Evolutionary conservation across 176 grass and related monocot genomes (phyloP).

Genomic region (Secale cereale): DNA sequence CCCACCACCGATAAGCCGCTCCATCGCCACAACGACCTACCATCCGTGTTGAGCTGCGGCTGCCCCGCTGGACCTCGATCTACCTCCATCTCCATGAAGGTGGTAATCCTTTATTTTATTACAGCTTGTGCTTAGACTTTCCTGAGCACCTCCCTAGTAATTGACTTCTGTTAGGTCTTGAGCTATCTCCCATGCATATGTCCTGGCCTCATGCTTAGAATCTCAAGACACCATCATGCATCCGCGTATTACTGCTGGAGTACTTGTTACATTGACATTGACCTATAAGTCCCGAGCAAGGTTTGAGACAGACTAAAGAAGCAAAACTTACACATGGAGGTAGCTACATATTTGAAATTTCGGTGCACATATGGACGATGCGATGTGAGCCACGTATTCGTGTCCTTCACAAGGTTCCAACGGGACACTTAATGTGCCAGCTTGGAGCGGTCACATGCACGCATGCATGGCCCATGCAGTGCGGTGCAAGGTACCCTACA

Average conservation of each 20-base stretch:
- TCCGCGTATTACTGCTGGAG: no score
- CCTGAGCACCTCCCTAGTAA: neutral
- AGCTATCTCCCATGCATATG: neutral
- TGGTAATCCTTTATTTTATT: no score
- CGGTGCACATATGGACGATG: neutral
- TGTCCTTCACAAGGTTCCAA: neutral
- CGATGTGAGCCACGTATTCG: neutral
- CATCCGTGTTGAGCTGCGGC: no score
- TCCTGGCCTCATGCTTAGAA: no score
- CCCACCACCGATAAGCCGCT: no score
- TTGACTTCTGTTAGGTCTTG: neutral
- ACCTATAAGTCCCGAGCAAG: neutral
- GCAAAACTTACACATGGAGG: neutral
- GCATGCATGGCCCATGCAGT: neutral
- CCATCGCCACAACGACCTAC: no score
- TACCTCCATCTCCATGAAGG: no score
- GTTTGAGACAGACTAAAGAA: neutral
- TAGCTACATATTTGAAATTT: neutral
- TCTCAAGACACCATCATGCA: no score
- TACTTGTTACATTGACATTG: no score
- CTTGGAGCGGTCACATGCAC: constrained; percentile 18
- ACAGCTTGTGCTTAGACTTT: no score
- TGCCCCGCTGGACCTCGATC: no score
- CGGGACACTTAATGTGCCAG: constrained; percentile 2
- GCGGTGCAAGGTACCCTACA: neutral